A percentile compares a stretch with the other conserved stretches of the same genome.
These are phyloP conservation scores for Neocucurbitaria cava DNA, from an alignment of 2,329 filamentous ascomycete species.

Conservation along the genomic window DNA sequence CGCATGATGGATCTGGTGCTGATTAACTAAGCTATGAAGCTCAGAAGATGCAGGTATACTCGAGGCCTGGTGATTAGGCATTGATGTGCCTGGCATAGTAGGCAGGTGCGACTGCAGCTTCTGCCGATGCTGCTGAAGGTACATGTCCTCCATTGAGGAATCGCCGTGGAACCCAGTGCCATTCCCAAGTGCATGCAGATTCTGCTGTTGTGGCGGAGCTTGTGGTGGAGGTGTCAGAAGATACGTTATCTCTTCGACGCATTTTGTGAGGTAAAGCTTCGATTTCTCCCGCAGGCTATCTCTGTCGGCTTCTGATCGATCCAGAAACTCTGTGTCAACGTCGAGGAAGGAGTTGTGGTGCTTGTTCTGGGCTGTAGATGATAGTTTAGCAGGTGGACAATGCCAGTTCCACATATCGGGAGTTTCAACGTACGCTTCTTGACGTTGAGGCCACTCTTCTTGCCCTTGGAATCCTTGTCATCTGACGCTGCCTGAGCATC, in stretches of 20 bases:
- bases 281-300: conserved; percentile 69
- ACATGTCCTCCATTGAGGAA: conserved; percentile 66
- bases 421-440: conserved; percentile 34
- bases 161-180: conserved; percentile 57
- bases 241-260: conserved; percentile 72
- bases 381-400: conserved; percentile 20
- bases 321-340: conserved; percentile 52
- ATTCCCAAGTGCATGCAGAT: conserved; percentile 45
- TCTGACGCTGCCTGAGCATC: conserved; percentile 58
- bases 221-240: conserved; percentile 70
- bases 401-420: not conserved
- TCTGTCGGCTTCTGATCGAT: conserved; percentile 59
- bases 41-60: conserved; percentile 53
- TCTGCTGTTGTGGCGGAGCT: conserved; percentile 62
- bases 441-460: conserved; percentile 35
- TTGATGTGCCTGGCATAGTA: conserved; percentile 46
- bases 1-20: conserved; percentile 49
- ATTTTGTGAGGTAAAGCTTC: conserved; percentile 68
- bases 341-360: conserved; percentile 61
- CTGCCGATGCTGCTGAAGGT: conserved; percentile 64
- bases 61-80: conserved; percentile 69
- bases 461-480: conserved; percentile 44
- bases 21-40: conserved; percentile 49
- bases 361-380: conserved; percentile 53
- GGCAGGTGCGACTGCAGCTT: conserved; percentile 56